These are phyloP conservation scores for Aspergillus kassunensis DNA, from an alignment of 495 filamentous ascomycete genomes.

Conservation along the genomic window DNA sequence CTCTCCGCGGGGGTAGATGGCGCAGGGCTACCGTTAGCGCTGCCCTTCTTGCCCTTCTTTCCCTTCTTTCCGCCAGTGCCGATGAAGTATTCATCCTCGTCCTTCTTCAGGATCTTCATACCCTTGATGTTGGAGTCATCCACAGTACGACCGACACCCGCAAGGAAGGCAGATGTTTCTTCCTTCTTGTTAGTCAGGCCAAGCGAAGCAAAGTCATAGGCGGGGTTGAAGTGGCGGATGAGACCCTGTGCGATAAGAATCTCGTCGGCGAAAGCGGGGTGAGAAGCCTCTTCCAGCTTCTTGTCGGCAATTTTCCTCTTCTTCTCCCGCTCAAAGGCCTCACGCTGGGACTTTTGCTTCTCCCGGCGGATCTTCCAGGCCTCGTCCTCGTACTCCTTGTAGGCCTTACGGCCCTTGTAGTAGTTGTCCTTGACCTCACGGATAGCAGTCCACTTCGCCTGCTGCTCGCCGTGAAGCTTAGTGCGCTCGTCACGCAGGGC, in stretches of 20 bases:
- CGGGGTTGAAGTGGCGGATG: slow-evolving; percentile 86
- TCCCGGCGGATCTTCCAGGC: slow-evolving; percentile 68
- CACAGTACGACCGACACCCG: slow-evolving; percentile 74
- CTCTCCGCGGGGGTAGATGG: slow-evolving; percentile 41
- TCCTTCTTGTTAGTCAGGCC: slow-evolving; percentile 58
- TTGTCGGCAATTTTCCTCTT: slow-evolving; percentile 77
- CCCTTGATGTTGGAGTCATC: slow-evolving; percentile 77
- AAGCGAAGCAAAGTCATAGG: slow-evolving; percentile 58
- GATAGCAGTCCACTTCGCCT: slow-evolving; percentile 74
- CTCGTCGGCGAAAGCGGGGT: slow-evolving; percentile 84
- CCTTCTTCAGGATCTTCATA: slow-evolving; percentile 70
- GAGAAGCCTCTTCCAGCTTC: slow-evolving; percentile 86
- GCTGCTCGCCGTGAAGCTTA: slow-evolving; percentile 74
- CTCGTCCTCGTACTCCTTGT: slow-evolving; percentile 75
- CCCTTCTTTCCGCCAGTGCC: slow-evolving; percentile 82
- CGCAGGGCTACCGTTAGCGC: slow-evolving; percentile 41
- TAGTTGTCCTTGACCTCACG: slow-evolving; percentile 83
- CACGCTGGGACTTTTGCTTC: slow-evolving; percentile 72
- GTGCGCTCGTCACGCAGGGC: slow-evolving; percentile 83
- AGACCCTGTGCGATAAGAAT: slow-evolving; percentile 82
- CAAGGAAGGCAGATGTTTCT: slow-evolving; percentile 66
- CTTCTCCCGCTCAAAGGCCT: slow-evolving; percentile 66
- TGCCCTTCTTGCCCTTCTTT: slow-evolving; percentile 81
- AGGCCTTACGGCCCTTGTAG: slow-evolving; percentile 71
- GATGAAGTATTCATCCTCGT: slow-evolving; percentile 84